Conservation (phyloP, 2,329 filamentous ascomycete genomes). For the Nothophaeocryptopus gaeumannii region DNA sequence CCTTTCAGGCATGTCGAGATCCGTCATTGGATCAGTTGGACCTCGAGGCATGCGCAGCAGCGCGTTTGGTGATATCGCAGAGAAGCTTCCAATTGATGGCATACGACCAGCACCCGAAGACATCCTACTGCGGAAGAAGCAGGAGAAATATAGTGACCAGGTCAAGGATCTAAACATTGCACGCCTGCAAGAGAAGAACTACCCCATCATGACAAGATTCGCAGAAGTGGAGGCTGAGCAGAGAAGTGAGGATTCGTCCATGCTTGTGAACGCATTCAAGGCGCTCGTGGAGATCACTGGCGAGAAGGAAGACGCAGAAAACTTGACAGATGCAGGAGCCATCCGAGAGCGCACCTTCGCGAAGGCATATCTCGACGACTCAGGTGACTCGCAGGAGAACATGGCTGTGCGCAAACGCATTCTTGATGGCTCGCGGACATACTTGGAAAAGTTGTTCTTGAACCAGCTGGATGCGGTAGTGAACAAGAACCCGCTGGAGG, state of each 20-base stretch:
- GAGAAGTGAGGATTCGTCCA: constrained; percentile 57
- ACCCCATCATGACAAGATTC: constrained; percentile 74
- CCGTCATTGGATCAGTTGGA: constrained; percentile 79
- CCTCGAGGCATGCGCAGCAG: constrained; percentile 43
- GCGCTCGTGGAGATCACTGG: constrained; percentile 76
- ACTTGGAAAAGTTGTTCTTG: constrained; percentile 79
- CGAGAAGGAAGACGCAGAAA: constrained; percentile 63
- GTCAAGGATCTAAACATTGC: constrained; percentile 74
- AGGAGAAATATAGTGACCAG: constrained; percentile 74
- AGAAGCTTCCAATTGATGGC: constrained; percentile 48
- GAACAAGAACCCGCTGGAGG: constrained; percentile 79
- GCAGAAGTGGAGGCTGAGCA: constrained; percentile 68
- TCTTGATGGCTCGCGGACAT: constrained; percentile 72
- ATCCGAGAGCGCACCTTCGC: constrained; percentile 75
- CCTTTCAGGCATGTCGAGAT: constrained; percentile 71
- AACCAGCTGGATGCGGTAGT: constrained; percentile 74
- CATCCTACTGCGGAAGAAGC: constrained; percentile 77
- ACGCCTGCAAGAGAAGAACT: constrained; percentile 64
- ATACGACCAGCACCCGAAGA: constrained; percentile 61
- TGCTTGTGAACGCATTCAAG: constrained; percentile 78
- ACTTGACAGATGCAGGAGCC: constrained; percentile 59
- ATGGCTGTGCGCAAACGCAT: constrained; percentile 74
- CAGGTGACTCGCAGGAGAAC: constrained; percentile 61
- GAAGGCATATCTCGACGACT: constrained; percentile 72
- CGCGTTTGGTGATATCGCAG: constrained; percentile 43